These are phyloP conservation scores for Dactylonectria estremocensis DNA, from an alignment of 2,329 filamentous ascomycete species.

Conservation along the genomic window DNA sequence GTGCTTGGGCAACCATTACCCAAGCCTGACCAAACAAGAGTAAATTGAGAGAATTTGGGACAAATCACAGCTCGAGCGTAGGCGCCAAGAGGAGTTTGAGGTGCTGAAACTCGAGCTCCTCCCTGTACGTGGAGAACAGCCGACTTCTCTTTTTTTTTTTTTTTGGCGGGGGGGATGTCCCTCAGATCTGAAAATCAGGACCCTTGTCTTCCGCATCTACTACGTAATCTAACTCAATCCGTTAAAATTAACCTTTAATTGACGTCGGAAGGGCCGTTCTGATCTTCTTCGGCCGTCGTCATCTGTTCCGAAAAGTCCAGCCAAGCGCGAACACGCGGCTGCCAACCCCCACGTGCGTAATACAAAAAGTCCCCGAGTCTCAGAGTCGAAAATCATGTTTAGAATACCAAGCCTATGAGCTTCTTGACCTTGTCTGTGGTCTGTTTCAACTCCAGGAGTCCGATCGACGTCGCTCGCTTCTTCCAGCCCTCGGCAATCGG, in stretches of 20 bases:
- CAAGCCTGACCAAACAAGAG: background rate
- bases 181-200: constrained; percentile 1
- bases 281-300: background rate
- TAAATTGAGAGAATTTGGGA: background rate
- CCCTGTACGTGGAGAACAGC: background rate
- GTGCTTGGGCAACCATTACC: background rate
- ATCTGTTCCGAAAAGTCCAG: background rate
- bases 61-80: background rate
- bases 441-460: constrained; percentile 37
- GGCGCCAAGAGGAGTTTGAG: background rate
- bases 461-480: constrained; percentile 40
- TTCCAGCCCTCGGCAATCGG: constrained; percentile 41
- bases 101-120: background rate
- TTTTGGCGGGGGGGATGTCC: too few relatives aligned
- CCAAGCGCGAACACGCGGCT: background rate
- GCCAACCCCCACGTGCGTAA: background rate
- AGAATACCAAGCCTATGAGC: background rate
- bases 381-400: background rate
- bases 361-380: background rate
- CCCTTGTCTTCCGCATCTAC: background rate
- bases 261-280: background rate
- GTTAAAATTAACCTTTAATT: background rate
- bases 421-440: background rate
- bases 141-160: background rate
- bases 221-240: background rate